Evolutionary conservation across 2,329 filamentous ascomycete genomes (phyloP), one percentile per base, ranked within the genome.

Genomic region (Pseudocercospora vitis): DNA sequence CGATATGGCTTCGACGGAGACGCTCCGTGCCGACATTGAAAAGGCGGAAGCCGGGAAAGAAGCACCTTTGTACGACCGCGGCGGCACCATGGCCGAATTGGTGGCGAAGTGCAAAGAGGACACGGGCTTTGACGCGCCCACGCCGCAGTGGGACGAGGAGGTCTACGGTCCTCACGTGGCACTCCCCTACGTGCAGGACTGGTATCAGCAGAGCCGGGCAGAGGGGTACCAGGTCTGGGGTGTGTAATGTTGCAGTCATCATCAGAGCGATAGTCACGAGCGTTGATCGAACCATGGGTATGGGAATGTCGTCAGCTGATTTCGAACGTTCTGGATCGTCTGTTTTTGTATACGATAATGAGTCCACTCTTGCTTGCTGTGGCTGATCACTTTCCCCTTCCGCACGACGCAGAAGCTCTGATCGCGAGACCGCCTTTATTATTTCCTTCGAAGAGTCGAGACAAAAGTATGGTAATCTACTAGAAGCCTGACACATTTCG

Each of bases 131-230:
- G 56, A 60, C 28, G 31, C 55, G 18, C 63, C 62, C 11, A 56
- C 31, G 18, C 59, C 62, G 31, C 62, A 65, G 29, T 64, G 62
- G 63, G 51, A 61, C 12, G 59, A 63, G 29, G 60, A 64, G 33
- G 42, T 65, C 8, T 65, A 65, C 48, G 63, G 60, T 7, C 61
- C 62, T 29, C 62, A 64, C 50, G 55, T 61, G 8, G 63, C 61
- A n/a, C 46, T 64, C 50, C 56, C 55, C 9, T 64, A 64, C 54
- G 60, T 65, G 11, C 54, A 61, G 40, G 56, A 65, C 11, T 62
- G 63, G 63, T 64, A 64, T 40, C 45, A 53, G 44, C 56, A 53
- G 46, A 60, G 53, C 4, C 56, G 49, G 23, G 53, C 62, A 47
- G 26, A 53, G 14, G 62, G 59, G 7, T 63, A 64, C 49, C 39